A percentile compares a stretch with the other conserved stretches of the same genome.
phyloP scores from a whole-genome alignment of 805 yeast species.

The Nakazawaea laoshanensis region DNA sequence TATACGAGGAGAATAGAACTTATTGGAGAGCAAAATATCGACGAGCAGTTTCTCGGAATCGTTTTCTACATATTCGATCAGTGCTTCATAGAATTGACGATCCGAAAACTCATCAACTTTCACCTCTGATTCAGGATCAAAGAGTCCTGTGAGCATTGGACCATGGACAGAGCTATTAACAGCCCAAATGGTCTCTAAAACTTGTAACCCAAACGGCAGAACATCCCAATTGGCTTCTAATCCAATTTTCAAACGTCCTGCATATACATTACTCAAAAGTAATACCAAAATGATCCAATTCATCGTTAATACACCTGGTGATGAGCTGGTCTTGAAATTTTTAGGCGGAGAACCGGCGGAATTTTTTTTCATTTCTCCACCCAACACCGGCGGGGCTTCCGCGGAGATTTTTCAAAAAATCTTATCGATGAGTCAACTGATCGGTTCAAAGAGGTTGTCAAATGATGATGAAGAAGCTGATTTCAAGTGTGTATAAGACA shows the following conservation, averaged over 20 bases:
- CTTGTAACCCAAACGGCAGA: constrained; percentile 32
- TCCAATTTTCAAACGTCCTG: too few relatives aligned
- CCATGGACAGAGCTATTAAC: constrained; percentile 27
- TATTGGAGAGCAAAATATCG: constrained; percentile 36
- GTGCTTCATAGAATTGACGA: not conserved
- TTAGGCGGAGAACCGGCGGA: too few relatives aligned
- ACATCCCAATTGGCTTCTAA: constrained; percentile 30
- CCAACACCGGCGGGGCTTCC: too few relatives aligned
- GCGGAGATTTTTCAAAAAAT: too few relatives aligned
- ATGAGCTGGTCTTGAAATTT: too few relatives aligned
- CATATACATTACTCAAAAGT: not conserved
- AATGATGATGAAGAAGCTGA: too few relatives aligned
- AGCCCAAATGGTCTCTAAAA: constrained; percentile 31
- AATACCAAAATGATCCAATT: not conserved
- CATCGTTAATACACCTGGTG: too few relatives aligned
- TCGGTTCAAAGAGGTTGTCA: too few relatives aligned
- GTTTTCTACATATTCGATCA: too few relatives aligned
- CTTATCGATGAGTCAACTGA: too few relatives aligned
- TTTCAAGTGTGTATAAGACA: too few relatives aligned
- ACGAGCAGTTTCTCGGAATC: constrained; percentile 16
- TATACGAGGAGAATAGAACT: constrained; percentile 51
- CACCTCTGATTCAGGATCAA: constrained; percentile 23
- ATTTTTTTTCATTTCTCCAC: too few relatives aligned
- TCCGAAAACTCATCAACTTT: constrained; percentile 14
- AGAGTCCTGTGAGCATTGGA: constrained; percentile 21